A percentile compares a stretch with the other conserved stretches of the same genome.
Conservation (phyloP, 257 asterid species). For the Nicotiana noctiflora region DNA sequence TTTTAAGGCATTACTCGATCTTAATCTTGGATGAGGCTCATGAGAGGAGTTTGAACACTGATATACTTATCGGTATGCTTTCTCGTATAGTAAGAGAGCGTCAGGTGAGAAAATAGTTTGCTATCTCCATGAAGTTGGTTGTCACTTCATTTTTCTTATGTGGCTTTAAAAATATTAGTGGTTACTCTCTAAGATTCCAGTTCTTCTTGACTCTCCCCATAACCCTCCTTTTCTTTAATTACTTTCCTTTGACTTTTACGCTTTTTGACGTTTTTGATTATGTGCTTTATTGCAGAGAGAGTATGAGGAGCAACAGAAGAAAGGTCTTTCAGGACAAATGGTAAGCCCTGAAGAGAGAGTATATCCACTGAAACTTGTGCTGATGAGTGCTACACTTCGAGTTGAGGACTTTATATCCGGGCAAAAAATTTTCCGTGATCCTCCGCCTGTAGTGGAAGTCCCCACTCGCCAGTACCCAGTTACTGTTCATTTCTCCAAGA, state of each 20-base stretch:
- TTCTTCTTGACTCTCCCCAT: background rate
- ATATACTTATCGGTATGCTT: conserved; percentile 98
- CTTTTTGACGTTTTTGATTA: background rate
- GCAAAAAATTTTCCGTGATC: conserved; percentile 44
- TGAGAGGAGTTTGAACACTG: conserved; percentile 96
- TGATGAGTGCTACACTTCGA: conserved; percentile 94
- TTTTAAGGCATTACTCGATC: conserved; percentile 74
- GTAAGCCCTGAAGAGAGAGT: conserved; percentile 41
- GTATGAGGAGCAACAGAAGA: conserved; percentile 59
- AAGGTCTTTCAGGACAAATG: conserved; percentile 46
- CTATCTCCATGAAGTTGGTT: conserved; percentile 2
- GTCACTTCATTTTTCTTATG: background rate
- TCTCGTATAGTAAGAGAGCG: conserved; percentile 84
- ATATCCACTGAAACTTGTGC: conserved; percentile 74
- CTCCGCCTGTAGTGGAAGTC: conserved; percentile 82
- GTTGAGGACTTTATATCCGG: conserved; percentile 83
- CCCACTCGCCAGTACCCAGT: conserved; percentile 92
- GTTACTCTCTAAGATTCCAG: background rate
- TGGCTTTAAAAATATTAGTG: background rate
- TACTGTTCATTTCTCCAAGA: conserved; percentile 73
- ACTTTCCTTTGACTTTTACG: background rate
- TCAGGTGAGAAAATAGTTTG: conserved; percentile 40
- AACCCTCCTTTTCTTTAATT: background rate
- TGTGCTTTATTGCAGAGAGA: conserved; percentile 44
- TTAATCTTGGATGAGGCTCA: conserved; percentile 96